Base-by-base conservation (phyloP, 2,329 filamentous ascomycete genomes). In the Cercospora sesami region DNA sequence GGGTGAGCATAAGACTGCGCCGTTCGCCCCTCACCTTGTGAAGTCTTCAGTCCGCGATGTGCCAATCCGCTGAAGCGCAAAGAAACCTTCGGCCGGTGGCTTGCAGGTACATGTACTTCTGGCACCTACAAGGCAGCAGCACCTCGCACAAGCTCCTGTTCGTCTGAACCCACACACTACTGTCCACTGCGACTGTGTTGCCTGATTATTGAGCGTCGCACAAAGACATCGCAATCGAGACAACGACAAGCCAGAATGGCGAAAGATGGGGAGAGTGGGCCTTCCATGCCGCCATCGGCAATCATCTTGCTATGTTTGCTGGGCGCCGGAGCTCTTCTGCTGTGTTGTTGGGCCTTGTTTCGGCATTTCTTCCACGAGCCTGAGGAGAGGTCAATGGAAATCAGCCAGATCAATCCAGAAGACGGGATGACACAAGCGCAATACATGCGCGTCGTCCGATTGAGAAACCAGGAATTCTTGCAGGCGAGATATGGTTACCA, bases 221-320 rank as follows among this genome's bases (percentile, higher is more conserved):
- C 45, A 21, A 23, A 30, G 23, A 16, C 8, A 51, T 42, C 60
- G 30, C n/a, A 2, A 12, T 23, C n/a, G 42, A 16, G 18, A 30
- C 26, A 31, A 14, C 60, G 26, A 62, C 23, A 5, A 51, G 26
- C n/a, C 39, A 36, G 2, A 31, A 63, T 63, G 60, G 39, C 60
- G 9, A 14, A 63, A 16, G 26, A 33, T 7, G 18, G 18, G 65
- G 18, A 68, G 12, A 53, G 45, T 21, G 62, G 51, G 30, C 62
- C 70, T 5, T 66, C 65, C 16, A 70, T 72, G 60, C 65, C 70
- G 5, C 65, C 69, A 18, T 31, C 61, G 42, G 71, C 71, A 9
- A 72, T 74, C 58, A 73, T 74, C 48, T 64, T 74, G 30, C 69
- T 74, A 3, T 71, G 69, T 55, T 64, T 74, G 33, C 64, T 74